Evolutionary conservation across 1,284 basidiomycete genomes (phyloP).

Genomic region (Naganishia cerealis): DNA sequence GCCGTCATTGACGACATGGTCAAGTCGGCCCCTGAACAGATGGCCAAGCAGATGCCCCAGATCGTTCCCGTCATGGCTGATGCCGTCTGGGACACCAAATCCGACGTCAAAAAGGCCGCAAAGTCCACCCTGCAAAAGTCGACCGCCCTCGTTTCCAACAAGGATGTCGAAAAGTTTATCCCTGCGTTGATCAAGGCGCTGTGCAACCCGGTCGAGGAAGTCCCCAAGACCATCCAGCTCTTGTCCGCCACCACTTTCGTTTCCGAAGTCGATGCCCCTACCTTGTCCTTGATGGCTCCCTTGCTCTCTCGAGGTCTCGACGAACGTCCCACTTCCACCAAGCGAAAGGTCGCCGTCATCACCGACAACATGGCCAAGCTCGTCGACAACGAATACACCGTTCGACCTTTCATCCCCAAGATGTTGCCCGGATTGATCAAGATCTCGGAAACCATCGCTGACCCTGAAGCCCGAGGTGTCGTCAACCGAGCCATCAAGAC

Average conservation of each 20-base stretch:
- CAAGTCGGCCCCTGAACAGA: constrained; percentile 76
- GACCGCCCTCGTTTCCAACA: constrained; percentile 93
- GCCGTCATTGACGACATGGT: constrained; percentile 87
- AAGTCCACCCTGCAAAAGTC: constrained; percentile 91
- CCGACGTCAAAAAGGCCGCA: constrained; percentile 98
- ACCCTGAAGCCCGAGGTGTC: constrained; percentile 90
- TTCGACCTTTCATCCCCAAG: constrained; percentile 94
- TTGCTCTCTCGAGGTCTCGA: constrained; percentile 91
- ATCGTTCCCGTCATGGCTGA: constrained; percentile 93
- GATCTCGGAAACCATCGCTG: constrained; percentile 85
- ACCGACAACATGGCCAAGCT: constrained; percentile 98
- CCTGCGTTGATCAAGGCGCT: constrained; percentile 95
- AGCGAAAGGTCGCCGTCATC: constrained; percentile 96
- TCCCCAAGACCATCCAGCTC: constrained; percentile 90
- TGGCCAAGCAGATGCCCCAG: constrained; percentile 87
- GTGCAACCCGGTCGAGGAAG: constrained; percentile 99
- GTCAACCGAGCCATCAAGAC: constrained; percentile 85
- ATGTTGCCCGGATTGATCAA: constrained; percentile 92
- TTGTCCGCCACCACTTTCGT: constrained; percentile 99
- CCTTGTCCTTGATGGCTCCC: constrained; percentile 98
- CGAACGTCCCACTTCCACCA: constrained; percentile 91
- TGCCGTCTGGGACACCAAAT: constrained; percentile 99
- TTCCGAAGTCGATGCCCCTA: constrained; percentile 98
- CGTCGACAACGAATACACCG: constrained; percentile 90
- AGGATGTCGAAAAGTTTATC: constrained; percentile 88